These are phyloP conservation scores for Melanopsichium pennsylvanicum DNA, from an alignment of 1,284 basidiomycete species.

Conservation along the genomic window DNA sequence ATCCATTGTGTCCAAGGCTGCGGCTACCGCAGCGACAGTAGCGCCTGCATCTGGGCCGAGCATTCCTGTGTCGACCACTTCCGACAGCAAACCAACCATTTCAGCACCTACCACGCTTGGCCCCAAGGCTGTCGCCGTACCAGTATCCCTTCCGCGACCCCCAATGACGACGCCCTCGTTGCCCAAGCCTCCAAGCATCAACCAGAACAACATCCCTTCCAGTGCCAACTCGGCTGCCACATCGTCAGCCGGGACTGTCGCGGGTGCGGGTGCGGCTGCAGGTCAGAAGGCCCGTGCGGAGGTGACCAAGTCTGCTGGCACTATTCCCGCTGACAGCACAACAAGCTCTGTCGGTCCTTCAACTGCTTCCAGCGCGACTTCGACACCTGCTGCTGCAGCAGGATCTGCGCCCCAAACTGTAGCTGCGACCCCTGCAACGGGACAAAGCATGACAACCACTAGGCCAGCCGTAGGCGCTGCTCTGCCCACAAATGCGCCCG, in stretches of 20 bases:
- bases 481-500: constrained; percentile 2
- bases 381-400: constrained; percentile 4
- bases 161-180: constrained; percentile 32
- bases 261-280: background rate
- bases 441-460: constrained; percentile 3
- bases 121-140: constrained; percentile 21
- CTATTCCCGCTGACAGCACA: background rate
- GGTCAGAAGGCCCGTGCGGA: constrained; percentile 1
- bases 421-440: constrained; percentile 1
- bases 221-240: constrained; percentile 7
- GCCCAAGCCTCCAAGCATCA: constrained; percentile 39
- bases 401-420: background rate
- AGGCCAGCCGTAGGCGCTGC: constrained; percentile 9
- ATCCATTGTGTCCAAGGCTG: constrained; percentile 7
- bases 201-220: constrained; percentile 24
- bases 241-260: background rate
- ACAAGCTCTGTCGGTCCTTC: constrained; percentile 6
- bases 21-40: background rate
- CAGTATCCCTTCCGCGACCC: constrained; percentile 34
- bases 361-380: constrained; percentile 1
- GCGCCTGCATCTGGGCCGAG: background rate
- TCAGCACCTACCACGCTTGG: constrained; percentile 7
- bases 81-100: constrained; percentile 9
- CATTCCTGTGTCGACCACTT: background rate
- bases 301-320: constrained; percentile 4